Evolutionary conservation across 1,284 basidiomycete genomes (phyloP).

Genomic region (Exobasidium rhododendri): DNA sequence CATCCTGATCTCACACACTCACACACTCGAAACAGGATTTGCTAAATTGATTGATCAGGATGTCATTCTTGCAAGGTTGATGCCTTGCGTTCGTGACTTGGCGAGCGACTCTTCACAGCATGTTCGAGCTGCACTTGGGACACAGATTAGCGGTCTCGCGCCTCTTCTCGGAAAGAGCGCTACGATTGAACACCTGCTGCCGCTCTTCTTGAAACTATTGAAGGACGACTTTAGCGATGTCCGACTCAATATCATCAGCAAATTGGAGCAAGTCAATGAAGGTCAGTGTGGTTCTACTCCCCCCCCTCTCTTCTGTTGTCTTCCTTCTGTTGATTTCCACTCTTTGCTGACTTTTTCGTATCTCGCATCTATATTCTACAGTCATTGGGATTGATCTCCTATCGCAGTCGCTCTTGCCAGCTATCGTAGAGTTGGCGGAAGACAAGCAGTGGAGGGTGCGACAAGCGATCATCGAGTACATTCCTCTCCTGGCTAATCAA

Average conservation of each 20-base stretch:
- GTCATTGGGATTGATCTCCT: constrained; percentile 96
- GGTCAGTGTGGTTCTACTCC: constrained; percentile 62
- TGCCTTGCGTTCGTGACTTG: constrained; percentile 94
- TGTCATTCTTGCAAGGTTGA: constrained; percentile 83
- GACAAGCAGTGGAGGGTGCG: constrained; percentile 99
- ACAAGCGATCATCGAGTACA: constrained; percentile 99
- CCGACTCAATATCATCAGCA: constrained; percentile 95
- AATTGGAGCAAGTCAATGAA: constrained; percentile 91
- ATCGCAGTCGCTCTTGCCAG: constrained; percentile 91
- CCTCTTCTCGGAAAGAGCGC: constrained; percentile 90
- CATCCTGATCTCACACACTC: not conserved
- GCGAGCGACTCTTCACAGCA: constrained; percentile 93
- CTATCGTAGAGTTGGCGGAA: constrained; percentile 95
- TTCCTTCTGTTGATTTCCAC: no score
- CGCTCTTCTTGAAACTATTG: constrained; percentile 89
- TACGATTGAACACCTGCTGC: constrained; percentile 94
- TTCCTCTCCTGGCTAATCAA: constrained; percentile 90
- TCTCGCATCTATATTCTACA: constrained; percentile 47
- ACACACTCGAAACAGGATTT: constrained; percentile 65
- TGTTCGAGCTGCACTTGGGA: constrained; percentile 92
- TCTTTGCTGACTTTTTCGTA: no score
- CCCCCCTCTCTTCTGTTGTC: no score
- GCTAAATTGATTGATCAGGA: constrained; percentile 91
- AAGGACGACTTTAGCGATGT: constrained; percentile 99
- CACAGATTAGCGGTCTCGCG: constrained; percentile 95